Base-by-base conservation (phyloP, 2,329 filamentous ascomycete genomes). In the Verticillium albo-atrum region DNA sequence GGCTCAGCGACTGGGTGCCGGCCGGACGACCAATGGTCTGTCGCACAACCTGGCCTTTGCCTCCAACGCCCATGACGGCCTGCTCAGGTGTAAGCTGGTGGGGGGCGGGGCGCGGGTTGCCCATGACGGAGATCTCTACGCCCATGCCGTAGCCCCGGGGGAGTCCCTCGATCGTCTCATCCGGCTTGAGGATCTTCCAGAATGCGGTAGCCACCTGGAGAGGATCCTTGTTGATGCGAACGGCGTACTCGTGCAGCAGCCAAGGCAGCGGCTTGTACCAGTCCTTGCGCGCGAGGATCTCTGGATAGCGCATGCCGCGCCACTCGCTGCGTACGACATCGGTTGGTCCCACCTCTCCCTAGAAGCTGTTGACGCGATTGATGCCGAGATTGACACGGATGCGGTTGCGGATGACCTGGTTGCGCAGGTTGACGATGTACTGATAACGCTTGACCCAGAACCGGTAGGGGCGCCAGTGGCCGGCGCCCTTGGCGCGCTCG, bases 371-470 rank as follows among this genome's bases (percentile, higher is more conserved):
- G 27, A 57, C 27, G 26, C 26, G n/a, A 9, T 25, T 34, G 55
- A 57, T 15, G 9, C 50, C 50, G 30, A 58, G 35, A 15, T 47
- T 58, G 23, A 54, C 56, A 6, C 23, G 15, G 3, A 58, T 50
- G 17, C 56, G 56, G 35, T 53, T 32, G 23, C 47, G n/a, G 30
- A 61, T 56, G 6, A 68, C 60, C 2, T 61, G 56, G 20, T 65
- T 57, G 52, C 67, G 66, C 26, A 66, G 58, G 27, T 61, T 57
- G n/a, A 68, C 60, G 32, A 70, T 61, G 52, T 64, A 65, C 28
- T 60, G 55, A 54, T 69, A 68, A 4, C 65, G 63, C 20, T 51
- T 53, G 37, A 62, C 53, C 68, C 67, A 70, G 28, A 52, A 61
- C n/a, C 20, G 10, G 10, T 57, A 9, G 1, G 17, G 32, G 3